Conservation (phyloP, 78 protist species). For the slime mould (Dictyostelium discoideum) region DNA sequence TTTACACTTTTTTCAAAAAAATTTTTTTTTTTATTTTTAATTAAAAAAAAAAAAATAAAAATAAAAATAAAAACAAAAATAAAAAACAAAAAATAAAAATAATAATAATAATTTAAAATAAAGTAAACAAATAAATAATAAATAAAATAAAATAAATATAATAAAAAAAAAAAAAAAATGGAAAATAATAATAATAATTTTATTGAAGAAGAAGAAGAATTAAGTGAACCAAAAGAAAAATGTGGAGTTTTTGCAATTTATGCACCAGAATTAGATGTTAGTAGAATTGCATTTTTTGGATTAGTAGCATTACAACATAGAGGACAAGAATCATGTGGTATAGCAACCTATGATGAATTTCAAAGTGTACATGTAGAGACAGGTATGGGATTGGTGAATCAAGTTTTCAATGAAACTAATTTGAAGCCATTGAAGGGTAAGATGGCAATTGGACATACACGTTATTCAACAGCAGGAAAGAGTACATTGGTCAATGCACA, state of each 20-base stretch:
- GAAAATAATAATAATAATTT: background rate
- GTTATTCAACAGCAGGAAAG: conserved; percentile 83
- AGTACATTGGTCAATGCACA: conserved; percentile 67
- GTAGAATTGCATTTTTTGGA: conserved; percentile 75
- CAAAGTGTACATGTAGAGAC: conserved; percentile 76
- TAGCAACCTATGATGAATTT: conserved; percentile 69
- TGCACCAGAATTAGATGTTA: conserved; percentile 76
- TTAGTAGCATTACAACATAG: conserved; percentile 81
- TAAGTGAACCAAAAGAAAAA: conserved; percentile 75
- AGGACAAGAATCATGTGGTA: conserved; percentile 83
- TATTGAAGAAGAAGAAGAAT: conserved; percentile 1
- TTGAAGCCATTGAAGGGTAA: conserved; percentile 70
- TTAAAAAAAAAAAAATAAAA: too few species aligned
- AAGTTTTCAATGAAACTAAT: conserved; percentile 80
- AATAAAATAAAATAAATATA: too few species aligned
- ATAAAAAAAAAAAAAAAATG: background rate
- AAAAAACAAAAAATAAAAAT: too few species aligned
- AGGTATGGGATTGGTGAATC: conserved; percentile 84
- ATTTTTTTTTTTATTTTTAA: too few species aligned
- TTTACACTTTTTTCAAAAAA: too few species aligned
- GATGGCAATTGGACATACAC: conserved; percentile 82
- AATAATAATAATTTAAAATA: too few species aligned
- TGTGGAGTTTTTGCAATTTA: conserved; percentile 81
- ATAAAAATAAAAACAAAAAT: too few species aligned
- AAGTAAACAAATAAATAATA: background rate